phyloP scores from a whole-genome alignment of 192 early-diverging fungal genomes.

The Bifiguratus adelaidae region DNA sequence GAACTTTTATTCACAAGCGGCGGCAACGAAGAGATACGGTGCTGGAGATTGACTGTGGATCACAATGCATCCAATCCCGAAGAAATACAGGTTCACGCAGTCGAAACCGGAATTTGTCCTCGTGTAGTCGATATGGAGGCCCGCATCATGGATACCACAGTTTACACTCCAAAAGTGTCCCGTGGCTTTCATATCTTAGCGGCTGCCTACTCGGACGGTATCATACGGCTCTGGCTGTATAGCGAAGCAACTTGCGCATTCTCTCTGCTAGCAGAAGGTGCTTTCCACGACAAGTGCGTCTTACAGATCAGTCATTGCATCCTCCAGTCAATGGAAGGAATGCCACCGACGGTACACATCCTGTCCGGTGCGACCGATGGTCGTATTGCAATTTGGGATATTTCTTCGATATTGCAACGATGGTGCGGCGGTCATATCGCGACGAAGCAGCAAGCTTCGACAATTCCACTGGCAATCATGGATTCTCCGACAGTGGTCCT shows the following conservation, averaged over 20 bases:
- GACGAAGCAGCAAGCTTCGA: no score
- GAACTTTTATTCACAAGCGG: slow-evolving; percentile 50
- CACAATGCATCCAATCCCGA: background rate
- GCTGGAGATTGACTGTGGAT: slow-evolving; percentile 37
- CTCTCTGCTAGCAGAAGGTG: slow-evolving; percentile 28
- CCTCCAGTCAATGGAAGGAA: slow-evolving; percentile 39
- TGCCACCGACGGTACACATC: slow-evolving; percentile 4
- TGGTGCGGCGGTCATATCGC: no score
- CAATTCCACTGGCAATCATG: background rate
- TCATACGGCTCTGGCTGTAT: slow-evolving; percentile 46
- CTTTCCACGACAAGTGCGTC: slow-evolving; percentile 53
- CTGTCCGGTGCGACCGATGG: background rate
- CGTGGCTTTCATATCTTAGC: slow-evolving; percentile 40
- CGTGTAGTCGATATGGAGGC: slow-evolving; percentile 46
- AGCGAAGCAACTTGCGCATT: slow-evolving; percentile 36
- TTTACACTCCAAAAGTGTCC: slow-evolving; percentile 14
- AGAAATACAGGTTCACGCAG: background rate
- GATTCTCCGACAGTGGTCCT: slow-evolving; percentile 1
- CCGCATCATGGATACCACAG: slow-evolving; percentile 67
- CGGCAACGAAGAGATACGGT: slow-evolving; percentile 48
- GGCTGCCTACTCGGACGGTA: slow-evolving; percentile 66
- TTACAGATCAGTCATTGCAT: slow-evolving; percentile 37
- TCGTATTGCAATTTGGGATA: slow-evolving; percentile 38
- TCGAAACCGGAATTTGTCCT: background rate
- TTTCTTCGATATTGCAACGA: slow-evolving; percentile 12